A percentile compares a stretch with the other conserved stretches of the same genome.
phyloP scores from a whole-genome alignment of 2,329 filamentous ascomycete genomes.

The Aspergillus hiratsukae region DNA sequence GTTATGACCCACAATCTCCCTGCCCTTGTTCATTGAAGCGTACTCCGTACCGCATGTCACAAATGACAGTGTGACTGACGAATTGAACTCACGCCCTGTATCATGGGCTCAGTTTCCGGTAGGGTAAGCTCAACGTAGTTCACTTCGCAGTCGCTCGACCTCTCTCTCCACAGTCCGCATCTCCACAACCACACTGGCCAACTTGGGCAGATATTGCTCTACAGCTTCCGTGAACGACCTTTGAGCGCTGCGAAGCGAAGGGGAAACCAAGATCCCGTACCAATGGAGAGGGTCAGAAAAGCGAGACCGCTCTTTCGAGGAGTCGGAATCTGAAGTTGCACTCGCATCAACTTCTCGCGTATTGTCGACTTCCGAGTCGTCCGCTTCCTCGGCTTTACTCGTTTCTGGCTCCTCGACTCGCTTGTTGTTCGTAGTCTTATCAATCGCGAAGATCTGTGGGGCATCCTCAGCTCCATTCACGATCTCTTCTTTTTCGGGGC shows the following conservation, averaged over 20 bases:
- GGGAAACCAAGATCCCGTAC: constrained; percentile 47
- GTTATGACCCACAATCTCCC: not conserved
- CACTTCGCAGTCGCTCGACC: constrained; percentile 27
- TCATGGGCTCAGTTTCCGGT: not conserved
- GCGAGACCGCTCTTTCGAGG: constrained; percentile 23
- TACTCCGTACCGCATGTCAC: not conserved
- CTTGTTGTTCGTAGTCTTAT: not conserved
- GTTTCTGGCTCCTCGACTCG: constrained; percentile 7
- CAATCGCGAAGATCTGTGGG: constrained; percentile 10
- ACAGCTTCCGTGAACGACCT: constrained; percentile 39
- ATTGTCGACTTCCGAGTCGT: not conserved
- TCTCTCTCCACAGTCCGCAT: constrained; percentile 40
- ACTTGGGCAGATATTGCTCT: constrained; percentile 30
- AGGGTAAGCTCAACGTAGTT: constrained; percentile 11
- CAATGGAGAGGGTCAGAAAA: constrained; percentile 43
- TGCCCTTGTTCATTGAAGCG: not conserved
- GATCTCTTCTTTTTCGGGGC: not conserved
- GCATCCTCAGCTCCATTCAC: not conserved
- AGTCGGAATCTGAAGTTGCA: constrained; percentile 10
- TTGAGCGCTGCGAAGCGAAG: constrained; percentile 42
- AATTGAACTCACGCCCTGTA: not conserved
- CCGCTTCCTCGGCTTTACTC: not conserved
- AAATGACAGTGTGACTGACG: not conserved
- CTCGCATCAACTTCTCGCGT: not conserved
- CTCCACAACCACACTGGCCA: constrained; percentile 35